A percentile compares a stretch with the other conserved stretches of the same genome.
Conservation (phyloP, 192 early-diverging fungal genomes). For the Chytriomyces confervae region DNA sequence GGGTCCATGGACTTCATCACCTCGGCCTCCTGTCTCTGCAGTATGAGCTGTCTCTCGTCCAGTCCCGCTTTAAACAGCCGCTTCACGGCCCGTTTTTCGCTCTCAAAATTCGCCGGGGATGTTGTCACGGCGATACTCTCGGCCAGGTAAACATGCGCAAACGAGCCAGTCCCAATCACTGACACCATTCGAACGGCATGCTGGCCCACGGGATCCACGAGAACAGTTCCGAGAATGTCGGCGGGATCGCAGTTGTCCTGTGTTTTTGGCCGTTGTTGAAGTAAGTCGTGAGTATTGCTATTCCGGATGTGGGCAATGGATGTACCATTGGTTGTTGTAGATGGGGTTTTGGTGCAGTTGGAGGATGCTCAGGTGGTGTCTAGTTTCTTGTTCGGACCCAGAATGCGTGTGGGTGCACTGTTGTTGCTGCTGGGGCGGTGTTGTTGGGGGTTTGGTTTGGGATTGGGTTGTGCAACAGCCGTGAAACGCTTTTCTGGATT, state of each 20-base stretch:
- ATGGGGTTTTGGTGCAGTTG: too few species aligned
- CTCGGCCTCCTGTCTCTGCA: constrained; percentile 41
- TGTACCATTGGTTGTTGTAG: too few species aligned
- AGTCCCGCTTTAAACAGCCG: constrained; percentile 42
- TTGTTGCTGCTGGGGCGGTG: too few species aligned
- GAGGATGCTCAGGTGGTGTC: too few species aligned
- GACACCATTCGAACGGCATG: constrained; percentile 35
- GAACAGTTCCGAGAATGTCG: constrained; percentile 31
- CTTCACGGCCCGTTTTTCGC: constrained; percentile 38
- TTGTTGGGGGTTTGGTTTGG: too few species aligned
- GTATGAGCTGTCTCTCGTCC: constrained; percentile 35
- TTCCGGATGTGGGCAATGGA: too few species aligned
- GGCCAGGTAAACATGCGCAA: constrained; percentile 55
- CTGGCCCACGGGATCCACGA: constrained; percentile 31
- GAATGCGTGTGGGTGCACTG: too few species aligned
- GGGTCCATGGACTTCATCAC: constrained; percentile 26
- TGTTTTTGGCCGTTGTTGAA: too few species aligned
- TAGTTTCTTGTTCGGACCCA: too few species aligned
- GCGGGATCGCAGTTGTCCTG: constrained; percentile 31
- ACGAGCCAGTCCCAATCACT: constrained; percentile 52
- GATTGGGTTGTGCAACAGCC: too few species aligned
- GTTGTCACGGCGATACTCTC: constrained; percentile 14
- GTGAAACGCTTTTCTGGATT: too few species aligned
- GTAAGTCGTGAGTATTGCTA: too few species aligned
- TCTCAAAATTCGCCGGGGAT: neutral